A percentile compares a stretch with the other conserved stretches of the same genome.
Evolutionary conservation across 2,329 filamentous ascomycete genomes (phyloP).

Genomic region (Aspergillus brunneoviolaceus): DNA sequence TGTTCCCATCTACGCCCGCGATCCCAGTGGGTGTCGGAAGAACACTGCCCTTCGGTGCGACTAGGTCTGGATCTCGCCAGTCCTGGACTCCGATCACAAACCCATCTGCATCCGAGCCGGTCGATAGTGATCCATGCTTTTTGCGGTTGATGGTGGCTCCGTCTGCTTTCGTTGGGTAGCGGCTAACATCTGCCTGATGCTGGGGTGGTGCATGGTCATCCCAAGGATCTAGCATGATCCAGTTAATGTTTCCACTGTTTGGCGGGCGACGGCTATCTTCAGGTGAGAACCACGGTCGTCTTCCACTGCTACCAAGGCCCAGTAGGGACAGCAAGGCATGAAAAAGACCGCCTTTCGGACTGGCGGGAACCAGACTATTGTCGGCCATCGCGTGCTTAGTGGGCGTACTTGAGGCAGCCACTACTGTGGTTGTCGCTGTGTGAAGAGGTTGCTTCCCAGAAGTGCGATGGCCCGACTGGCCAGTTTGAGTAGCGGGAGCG

Average conservation of each 20-base stretch:
- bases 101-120: conserved; percentile 52
- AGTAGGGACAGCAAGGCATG: conserved; percentile 46
- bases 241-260: conserved; percentile 71
- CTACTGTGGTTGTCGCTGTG: conserved; percentile 30
- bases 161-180: conserved; percentile 19
- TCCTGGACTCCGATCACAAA: conserved; percentile 85
- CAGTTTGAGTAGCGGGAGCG: conserved; percentile 51
- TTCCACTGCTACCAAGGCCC: conserved; percentile 38
- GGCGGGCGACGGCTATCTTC: conserved; percentile 64
- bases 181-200: conserved; percentile 1
- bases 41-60: conserved; percentile 46
- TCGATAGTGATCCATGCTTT: conserved; percentile 26
- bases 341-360: conserved; percentile 38
- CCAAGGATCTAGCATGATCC: conserved; percentile 68
- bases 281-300: conserved; percentile 22
- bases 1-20: conserved; percentile 27
- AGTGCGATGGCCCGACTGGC: conserved; percentile 23
- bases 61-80: conserved; percentile 76
- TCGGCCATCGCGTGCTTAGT: conserved; percentile 24
- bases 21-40: conserved; percentile 25
- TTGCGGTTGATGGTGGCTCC: conserved; percentile 19
- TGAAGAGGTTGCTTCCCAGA: conserved; percentile 21
- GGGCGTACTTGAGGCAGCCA: conserved; percentile 34
- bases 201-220: conserved; percentile 49
- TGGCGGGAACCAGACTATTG: conserved; percentile 17